Base-by-base conservation (phyloP, 2,329 filamentous ascomycete species). In the Bipolaris oryzae region DNA sequence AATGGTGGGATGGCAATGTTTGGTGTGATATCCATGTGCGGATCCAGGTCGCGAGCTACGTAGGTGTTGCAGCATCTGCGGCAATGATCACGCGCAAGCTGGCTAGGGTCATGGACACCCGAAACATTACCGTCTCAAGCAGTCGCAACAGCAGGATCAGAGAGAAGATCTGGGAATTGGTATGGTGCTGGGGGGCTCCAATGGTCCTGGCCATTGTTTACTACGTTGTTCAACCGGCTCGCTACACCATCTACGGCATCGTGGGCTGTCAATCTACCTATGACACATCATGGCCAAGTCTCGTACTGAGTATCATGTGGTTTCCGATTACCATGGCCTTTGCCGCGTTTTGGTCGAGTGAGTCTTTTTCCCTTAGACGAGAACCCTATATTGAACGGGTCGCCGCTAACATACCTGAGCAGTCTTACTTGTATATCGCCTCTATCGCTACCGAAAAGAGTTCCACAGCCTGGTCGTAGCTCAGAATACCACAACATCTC, bases 1-100 rank as follows among this genome's bases (percentile, higher is more conserved):
- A 75, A 5, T 86, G 84, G 82, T 90, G 82, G 81, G 73, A 81
- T 55, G 88, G 88, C 4, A 67, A 71, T 5, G 82, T 81, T 2
- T 82, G 88, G 55, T 91, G 88, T 74, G 88, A 91, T 70, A 76
- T 90, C 46, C 81, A 89, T 63, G 78, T 82, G 51, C 86, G 87
- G 59, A 66, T 90, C 33, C 79, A 83, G 56, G 77, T 84, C 21
- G 85, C 82, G 3, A 75, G 79, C 7, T 78, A 79, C 16, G 78
- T 85, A 1, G 85, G 81, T 1, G 72, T 85, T 15, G 77, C 84
- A 3, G 82, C 83, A 7, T 78, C 81, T 6, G 68, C 86, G 7
- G 74, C 80, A 21, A 85, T 86, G 67, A 84, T 90, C 47, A 82
- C 88, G 56, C 80, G 85, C 45, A 82, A 80, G 44, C 79, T 90